A percentile compares a stretch with the other conserved stretches of the same genome.
Conservation (phyloP, 2,329 filamentous ascomycete genomes). For the Sordariomycetes sp. region DNA sequence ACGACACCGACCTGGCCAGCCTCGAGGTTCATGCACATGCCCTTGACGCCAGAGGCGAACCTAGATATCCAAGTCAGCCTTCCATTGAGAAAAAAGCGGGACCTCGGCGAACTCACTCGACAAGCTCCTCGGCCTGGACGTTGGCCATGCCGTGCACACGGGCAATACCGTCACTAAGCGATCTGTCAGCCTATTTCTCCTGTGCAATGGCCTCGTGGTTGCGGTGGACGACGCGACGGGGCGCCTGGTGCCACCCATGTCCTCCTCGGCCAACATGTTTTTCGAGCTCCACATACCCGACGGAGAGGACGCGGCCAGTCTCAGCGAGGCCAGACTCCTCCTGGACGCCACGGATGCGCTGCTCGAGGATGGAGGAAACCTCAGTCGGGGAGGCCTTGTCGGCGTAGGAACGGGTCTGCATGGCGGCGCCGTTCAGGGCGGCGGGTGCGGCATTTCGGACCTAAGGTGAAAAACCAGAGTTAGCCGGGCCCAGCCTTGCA, state of each 20-base stretch:
- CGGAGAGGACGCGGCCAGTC: slow-evolving; percentile 96
- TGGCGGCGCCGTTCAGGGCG: slow-evolving; percentile 59
- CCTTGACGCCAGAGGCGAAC: slow-evolving; percentile 99
- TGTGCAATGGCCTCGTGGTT: not conserved
- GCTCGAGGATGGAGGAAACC: slow-evolving; percentile 98
- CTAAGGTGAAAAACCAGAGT: slow-evolving; percentile 51
- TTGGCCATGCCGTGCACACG: slow-evolving; percentile 99
- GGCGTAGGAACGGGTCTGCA: slow-evolving; percentile 80
- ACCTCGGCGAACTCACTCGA: slow-evolving; percentile 66
- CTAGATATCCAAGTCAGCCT: too few species aligned
- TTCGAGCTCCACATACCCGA: slow-evolving; percentile 67
- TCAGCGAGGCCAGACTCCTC: slow-evolving; percentile 95
- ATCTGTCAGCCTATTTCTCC: slow-evolving; percentile 18
- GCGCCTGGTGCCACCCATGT: not conserved
- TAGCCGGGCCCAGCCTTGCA: slow-evolving; percentile 38
- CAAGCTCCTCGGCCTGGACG: slow-evolving; percentile 99
- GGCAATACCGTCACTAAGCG: slow-evolving; percentile 93
- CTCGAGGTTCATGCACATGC: slow-evolving; percentile 99
- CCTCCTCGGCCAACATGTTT: slow-evolving; percentile 7
- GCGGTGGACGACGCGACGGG: not conserved
- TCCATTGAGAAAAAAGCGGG: too few species aligned
- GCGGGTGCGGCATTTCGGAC: slow-evolving; percentile 78
- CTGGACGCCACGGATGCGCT: slow-evolving; percentile 96
- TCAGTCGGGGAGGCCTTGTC: slow-evolving; percentile 94
- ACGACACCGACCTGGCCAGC: slow-evolving; percentile 99